Evolutionary conservation across 352 stramenopile genomes (phyloP), one percentile per base, ranked within the genome.

Genomic region (Pelagophyceae sp.): DNA sequence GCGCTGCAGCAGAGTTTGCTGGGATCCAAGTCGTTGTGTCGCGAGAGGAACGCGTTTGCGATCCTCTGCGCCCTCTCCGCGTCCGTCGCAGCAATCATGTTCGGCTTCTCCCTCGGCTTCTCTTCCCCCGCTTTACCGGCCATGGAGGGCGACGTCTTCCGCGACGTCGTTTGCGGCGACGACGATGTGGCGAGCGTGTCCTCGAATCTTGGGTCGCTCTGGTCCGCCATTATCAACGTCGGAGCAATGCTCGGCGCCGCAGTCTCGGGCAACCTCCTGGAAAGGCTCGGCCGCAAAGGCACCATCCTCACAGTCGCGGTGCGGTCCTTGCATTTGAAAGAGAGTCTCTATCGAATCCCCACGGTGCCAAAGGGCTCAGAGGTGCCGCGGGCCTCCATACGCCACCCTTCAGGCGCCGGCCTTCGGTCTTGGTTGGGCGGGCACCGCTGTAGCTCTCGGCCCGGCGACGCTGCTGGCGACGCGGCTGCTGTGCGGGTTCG

Each of bases 401-500:
- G 50, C 17, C 50, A 27, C 50, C 27, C 27, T 27, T 27, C 17
- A 61, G 50, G 50, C 17, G 17, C 17, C 50, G 50, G 27, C 17
- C 27, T 61, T 27, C 50, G 27, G 17, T 17, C 50, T 27, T 17
- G 50, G 17, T 17, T 61, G 50, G 50, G 27, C 50, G 50, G 50
- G 17, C 17, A 61, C 50, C 17, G 50, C 50, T 27, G 27, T 17
- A 27, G 50, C 50, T 27, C 50, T 27, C 50, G 50, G 50, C 50
- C 50, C 50, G 50, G 17, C 17, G 50, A 61, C 50, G 17, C 20
- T 70, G 23, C 6, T 70, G 15, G 61, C 15, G 23, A n/a, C 61
- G 61, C 79, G 83, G 27, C 29, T 86, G 1, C 37, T 85, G 0
- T 79, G 83, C 72, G 83, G 83, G 67, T 76, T 85, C 20, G 83